Evolutionary conservation across 306 rosid species (phyloP).

Genomic region (Citrullus mucosospermus): DNA sequence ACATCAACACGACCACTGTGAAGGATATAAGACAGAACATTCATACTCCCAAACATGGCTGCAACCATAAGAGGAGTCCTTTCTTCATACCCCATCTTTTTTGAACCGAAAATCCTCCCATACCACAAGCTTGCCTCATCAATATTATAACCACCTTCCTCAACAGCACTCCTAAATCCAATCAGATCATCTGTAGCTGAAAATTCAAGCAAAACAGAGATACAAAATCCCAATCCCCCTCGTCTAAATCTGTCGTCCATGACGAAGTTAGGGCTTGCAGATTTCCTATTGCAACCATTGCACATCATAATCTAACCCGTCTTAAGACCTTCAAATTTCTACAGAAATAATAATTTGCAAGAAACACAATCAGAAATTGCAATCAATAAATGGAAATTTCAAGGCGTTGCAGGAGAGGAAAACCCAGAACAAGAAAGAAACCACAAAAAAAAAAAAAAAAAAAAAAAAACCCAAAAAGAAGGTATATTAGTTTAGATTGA

Average conservation of each 20-base stretch:
- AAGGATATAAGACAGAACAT: constrained; percentile 44
- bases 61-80: constrained; percentile 81
- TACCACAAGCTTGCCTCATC: constrained; percentile 63
- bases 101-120: constrained; percentile 60
- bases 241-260: constrained; percentile 32
- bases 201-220: constrained; percentile 46
- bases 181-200: constrained; percentile 45
- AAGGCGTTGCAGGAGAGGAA: too few relatives aligned
- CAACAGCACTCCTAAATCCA: constrained; percentile 48
- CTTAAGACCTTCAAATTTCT: background rate
- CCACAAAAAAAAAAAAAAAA: too few relatives aligned
- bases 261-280: constrained; percentile 27
- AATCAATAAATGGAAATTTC: background rate
- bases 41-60: constrained; percentile 66
- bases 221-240: constrained; percentile 18
- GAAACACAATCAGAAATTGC: background rate
- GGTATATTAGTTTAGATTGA: background rate
- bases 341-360: background rate
- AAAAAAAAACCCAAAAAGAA: background rate
- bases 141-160: constrained; percentile 37
- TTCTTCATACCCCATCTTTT: constrained; percentile 49
- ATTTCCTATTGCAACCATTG: constrained; percentile 47
- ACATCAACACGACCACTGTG: constrained; percentile 44
- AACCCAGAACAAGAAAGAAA: background rate
- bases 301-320: constrained; percentile 36